Base-by-base conservation (phyloP, 2,329 filamentous ascomycete genomes). In the Sporothrix protearum region DNA sequence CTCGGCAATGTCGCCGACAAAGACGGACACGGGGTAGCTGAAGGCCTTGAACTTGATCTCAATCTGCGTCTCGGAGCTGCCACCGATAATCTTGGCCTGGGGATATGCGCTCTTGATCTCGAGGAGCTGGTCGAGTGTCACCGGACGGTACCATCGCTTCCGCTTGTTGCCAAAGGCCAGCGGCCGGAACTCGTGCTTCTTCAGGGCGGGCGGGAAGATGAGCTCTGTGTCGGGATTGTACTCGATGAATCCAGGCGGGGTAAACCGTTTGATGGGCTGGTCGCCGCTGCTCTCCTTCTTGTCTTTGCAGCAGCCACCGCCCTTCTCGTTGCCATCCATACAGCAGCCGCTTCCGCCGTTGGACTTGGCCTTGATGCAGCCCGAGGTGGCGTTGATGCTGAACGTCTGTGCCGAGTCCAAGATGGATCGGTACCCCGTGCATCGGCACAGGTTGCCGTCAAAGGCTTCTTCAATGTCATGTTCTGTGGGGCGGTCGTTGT, bases 21-120 rank as follows among this genome's bases (percentile, higher is more conserved):
- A 98, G 0, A 99, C 92, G 0, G 94, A 97, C 0, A 92, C 89
- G 3, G 91, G 91, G 78, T 98, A 98, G 76, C 94, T 88, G 84
- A 97, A 88, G 0, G 91, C 93, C 83, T 98, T 98, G 87, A 99
- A 98, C 81, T 97, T 97, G 82, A 96, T 92, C 81, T 99, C 96
- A 73, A 99, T 98, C 81, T 98, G 96, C 0, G 95, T 98, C 80
- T 99, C 96, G 1, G 94, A 97, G 79, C 94, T 97, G 73, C 96
- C 96, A 67, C 94, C 95, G 73, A 99, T 97, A 73, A 99, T 89
- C 81, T 98, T 99, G 4, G 95, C 93, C 33, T 90, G 89, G 0
- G 95, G 95, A 75, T 93, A 91, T 0, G 87, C 89, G 76, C 86
- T 89, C 83, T 98, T 98, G 82, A 99, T 97, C 78, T 97, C 91